Evolutionary conservation across 371 early-diverging fungal genomes (phyloP), one percentile per base, ranked within the genome.

Genomic region (Lichtheimia hyalospora): DNA sequence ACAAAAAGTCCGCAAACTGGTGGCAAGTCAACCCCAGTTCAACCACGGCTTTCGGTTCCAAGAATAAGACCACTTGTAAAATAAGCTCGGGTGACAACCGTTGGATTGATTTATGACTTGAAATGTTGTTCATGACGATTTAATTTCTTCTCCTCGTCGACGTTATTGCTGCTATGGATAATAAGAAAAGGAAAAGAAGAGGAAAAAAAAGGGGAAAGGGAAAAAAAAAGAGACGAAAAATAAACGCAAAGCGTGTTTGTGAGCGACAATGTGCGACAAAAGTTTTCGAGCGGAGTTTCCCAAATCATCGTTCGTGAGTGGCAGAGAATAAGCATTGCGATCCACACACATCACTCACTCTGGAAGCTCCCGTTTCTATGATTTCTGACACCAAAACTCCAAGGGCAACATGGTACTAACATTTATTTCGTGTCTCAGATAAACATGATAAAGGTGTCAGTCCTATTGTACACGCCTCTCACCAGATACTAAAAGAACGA

Each of bases 51-150:
- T 54, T 18, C 12, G 64, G 24, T 23, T 68, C 62, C 7, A 77
- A 56, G 28, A 53, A 67, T 10, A 59, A 49, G 15, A 68, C 57
- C 21, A 75, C 40, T 54, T 69, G 49, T n/a, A 69, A 49, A 34
- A 69, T 20, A 14, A 69, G 48, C 52, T 78, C 79, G 34, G 69
- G 62, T 13, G 71, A 65, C 24, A 78, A 57, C 18, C 49, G 55
- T 16, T 64, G 34, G 8, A 72, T 60, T 5, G 61, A 58, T 24
- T 51, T 23, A 25, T 68, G 27, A 5, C 39, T 54, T n/a, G 56
- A n/a, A 58, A 42, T 57, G 27, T 50, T 55, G 23, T 49, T 51
- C 40, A 55, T 54, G 39, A 16, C 13, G 51, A n/a, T 52, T 40
- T 12, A 14, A 8, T n/a, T 24, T 57, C 49, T 16, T 24, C 23